Conservation (phyloP, 805 yeast genomes). For the Cyberlindnera lachancei region DNA sequence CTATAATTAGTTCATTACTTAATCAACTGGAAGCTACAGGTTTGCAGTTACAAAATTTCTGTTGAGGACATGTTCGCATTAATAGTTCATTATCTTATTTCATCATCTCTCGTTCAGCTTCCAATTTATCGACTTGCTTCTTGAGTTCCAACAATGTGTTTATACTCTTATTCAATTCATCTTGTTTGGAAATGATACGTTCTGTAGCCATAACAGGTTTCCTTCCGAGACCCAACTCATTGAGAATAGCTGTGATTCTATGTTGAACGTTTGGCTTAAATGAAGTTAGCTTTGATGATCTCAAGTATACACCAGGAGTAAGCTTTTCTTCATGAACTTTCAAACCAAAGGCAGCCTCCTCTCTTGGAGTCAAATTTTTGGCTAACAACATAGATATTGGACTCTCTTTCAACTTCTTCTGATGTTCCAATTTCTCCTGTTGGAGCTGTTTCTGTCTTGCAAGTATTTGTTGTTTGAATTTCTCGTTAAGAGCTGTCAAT, state of each 20-base stretch:
- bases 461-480: slow-evolving; percentile 23
- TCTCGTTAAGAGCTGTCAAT: slow-evolving; percentile 34
- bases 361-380: slow-evolving; percentile 54
- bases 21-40: not conserved
- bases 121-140: slow-evolving; percentile 79
- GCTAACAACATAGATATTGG: slow-evolving; percentile 30
- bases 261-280: slow-evolving; percentile 71
- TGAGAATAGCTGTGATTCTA: slow-evolving; percentile 52
- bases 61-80: too few species aligned
- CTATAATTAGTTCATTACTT: slow-evolving; percentile 5
- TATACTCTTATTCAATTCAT: slow-evolving; percentile 61
- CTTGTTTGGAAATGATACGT: slow-evolving; percentile 68
- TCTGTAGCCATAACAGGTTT: slow-evolving; percentile 87
- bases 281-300: slow-evolving; percentile 73
- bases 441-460: slow-evolving; percentile 19
- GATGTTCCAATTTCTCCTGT: slow-evolving; percentile 17
- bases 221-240: slow-evolving; percentile 72
- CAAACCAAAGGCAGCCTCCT: slow-evolving; percentile 80
- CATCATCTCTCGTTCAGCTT: slow-evolving; percentile 59
- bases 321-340: slow-evolving; percentile 68
- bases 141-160: slow-evolving; percentile 74
- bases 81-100: slow-evolving; percentile 19
- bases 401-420: slow-evolving; percentile 18
- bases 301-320: slow-evolving; percentile 62
- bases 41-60: too few species aligned